Conservation (phyloP, 2,329 filamentous ascomycete species). For the Fusarium guadeloupense region DNA sequence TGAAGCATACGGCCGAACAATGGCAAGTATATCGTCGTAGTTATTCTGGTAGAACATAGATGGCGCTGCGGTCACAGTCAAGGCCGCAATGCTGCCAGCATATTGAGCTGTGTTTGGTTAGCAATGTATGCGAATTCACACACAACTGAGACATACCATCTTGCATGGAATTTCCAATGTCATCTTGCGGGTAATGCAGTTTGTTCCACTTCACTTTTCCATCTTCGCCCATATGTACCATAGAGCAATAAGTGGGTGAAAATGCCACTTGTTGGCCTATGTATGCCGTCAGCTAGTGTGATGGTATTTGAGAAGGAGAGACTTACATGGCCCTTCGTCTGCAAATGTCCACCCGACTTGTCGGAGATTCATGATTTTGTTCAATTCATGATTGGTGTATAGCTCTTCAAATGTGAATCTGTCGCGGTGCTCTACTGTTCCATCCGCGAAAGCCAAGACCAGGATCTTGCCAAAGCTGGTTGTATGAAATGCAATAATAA, state of each 20-base stretch:
- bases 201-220: slow-evolving; percentile 67
- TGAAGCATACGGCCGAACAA: slow-evolving; percentile 61
- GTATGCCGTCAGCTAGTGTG: slow-evolving; percentile 22
- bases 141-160: slow-evolving; percentile 53
- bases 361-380: slow-evolving; percentile 73
- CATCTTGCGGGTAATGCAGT: slow-evolving; percentile 59
- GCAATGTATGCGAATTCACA: background rate
- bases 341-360: slow-evolving; percentile 82
- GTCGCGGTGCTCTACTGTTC: slow-evolving; percentile 82
- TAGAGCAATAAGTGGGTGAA: slow-evolving; percentile 68
- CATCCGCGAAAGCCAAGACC: slow-evolving; percentile 80
- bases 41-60: slow-evolving; percentile 58
- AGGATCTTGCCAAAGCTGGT: slow-evolving; percentile 77
- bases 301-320: background rate
- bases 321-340: slow-evolving; percentile 70
- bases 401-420: slow-evolving; percentile 76
- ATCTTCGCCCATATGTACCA: slow-evolving; percentile 67
- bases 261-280: slow-evolving; percentile 67
- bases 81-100: slow-evolving; percentile 67
- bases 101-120: slow-evolving; percentile 57
- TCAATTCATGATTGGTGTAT: slow-evolving; percentile 69
- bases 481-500: slow-evolving; percentile 73
- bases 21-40: slow-evolving; percentile 77
- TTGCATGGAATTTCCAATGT: slow-evolving; percentile 58
- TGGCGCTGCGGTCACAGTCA: slow-evolving; percentile 63